Evolutionary conservation across 2,329 filamentous ascomycete species (phyloP), one percentile per base, ranked within the genome.

Genomic region (Leptoxyphium fumago): DNA sequence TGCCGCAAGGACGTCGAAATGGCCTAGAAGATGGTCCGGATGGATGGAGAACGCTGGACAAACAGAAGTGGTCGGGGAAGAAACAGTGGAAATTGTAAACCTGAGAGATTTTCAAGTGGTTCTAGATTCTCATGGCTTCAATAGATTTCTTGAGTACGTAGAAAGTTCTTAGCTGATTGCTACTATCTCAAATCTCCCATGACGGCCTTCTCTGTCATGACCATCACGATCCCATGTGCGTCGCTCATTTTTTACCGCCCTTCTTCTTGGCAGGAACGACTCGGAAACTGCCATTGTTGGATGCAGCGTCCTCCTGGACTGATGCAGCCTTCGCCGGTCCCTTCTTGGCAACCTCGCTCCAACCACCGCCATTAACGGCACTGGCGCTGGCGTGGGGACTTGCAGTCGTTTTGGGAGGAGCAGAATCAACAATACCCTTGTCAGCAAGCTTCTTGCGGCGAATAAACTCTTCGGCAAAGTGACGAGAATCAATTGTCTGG

Each of bases 271-370:
- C 75, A 11, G 85, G 78, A 10, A 96, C 89, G 43, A 96, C 84
- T 71, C 91, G 91, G 69, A 95, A 96, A 41, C 76, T 77, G 9
- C 80, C 73, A 18, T 71, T 75, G 38, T 64, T 60, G 40, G 62
- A 60, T 41, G 64, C 56, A 56, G 66, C 65, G 41, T 59, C 64
- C 48, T 61, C 48, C 59, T 58, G 55, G 53, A 52, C 46, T 62
- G 14, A 11, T 11, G 60, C 61, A 60, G 53, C 38, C 28, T 48
- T 50, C 1, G 55, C 58, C 41, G 66, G 69, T 18, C 83, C 82
- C 72, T 95, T 95, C 79, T 96, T 96, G 1, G 91, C 91, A 43
- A 98, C 91, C 66, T 96, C 91, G 54, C 75, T 94, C 91, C 91
- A 98, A 15, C 89, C 89, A 44, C 84, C 80, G 52, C 65, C 62